Percentiles rank a stretch among this genome's conserved stretches.
These are phyloP conservation scores for Venturia oleaginea DNA, from an alignment of 2,329 filamentous ascomycete species.

Conservation along the genomic window DNA sequence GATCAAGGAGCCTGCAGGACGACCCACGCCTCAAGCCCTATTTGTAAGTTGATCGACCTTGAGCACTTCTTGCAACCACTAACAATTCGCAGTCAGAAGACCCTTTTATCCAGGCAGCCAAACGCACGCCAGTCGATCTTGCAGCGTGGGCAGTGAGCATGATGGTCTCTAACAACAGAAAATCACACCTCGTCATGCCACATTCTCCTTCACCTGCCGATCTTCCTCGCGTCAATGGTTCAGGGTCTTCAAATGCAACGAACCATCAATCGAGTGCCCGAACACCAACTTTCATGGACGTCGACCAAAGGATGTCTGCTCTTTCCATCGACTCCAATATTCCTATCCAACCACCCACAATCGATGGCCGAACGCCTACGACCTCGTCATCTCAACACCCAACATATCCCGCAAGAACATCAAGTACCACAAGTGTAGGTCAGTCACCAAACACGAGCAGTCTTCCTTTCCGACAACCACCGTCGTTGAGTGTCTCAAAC, in stretches of 20 bases:
- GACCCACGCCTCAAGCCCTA: slow-evolving; percentile 87
- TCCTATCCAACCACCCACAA: neutral
- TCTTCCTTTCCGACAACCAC: neutral
- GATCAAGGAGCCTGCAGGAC: slow-evolving; percentile 76
- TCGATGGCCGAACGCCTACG: slow-evolving; percentile 3
- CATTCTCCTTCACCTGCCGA: slow-evolving; percentile 3
- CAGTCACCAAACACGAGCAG: slow-evolving; percentile 5
- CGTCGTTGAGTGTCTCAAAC: neutral
- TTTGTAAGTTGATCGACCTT: slow-evolving; percentile 54
- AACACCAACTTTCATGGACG: slow-evolving; percentile 13
- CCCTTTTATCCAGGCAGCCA: slow-evolving; percentile 90
- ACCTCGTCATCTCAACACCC: neutral
- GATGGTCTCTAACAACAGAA: slow-evolving; percentile 92
- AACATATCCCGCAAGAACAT: slow-evolving; percentile 11
- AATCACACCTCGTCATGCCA: slow-evolving; percentile 67
- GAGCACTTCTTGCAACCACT: slow-evolving; percentile 14
- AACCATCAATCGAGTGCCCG: neutral
- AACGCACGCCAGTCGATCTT: slow-evolving; percentile 89
- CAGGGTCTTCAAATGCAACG: slow-evolving; percentile 1
- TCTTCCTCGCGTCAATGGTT: slow-evolving; percentile 8
- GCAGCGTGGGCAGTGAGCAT: slow-evolving; percentile 88
- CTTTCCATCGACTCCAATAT: slow-evolving; percentile 10
- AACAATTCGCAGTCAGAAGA: slow-evolving; percentile 62
- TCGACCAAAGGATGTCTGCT: slow-evolving; percentile 10
- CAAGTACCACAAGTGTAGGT: slow-evolving; percentile 5